These are phyloP conservation scores for Candida peoriensis DNA, from an alignment of 805 yeast genomes.

Conservation along the genomic window DNA sequence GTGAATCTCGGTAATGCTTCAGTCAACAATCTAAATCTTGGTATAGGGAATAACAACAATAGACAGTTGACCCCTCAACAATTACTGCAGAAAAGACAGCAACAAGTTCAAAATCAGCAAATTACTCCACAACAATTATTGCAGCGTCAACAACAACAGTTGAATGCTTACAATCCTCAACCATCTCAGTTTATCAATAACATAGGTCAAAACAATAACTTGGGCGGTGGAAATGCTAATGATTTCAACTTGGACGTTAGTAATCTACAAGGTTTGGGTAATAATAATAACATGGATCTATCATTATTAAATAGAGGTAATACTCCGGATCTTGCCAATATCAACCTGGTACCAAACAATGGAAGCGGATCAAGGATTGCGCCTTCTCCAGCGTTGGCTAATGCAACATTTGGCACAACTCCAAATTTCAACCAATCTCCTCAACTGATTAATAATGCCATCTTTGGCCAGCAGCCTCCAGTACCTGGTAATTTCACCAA, in stretches of 20 bases:
- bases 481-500: slow-evolving; percentile 5
- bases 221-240: neutral
- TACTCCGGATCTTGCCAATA: neutral
- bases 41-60: neutral
- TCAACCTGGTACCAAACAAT: neutral
- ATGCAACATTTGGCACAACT: slow-evolving; percentile 4
- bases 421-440: slow-evolving; percentile 10
- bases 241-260: neutral
- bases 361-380: slow-evolving; percentile 1
- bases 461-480: slow-evolving; percentile 4
- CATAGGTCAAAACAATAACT: neutral
- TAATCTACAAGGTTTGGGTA: too few species aligned
- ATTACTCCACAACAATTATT: slow-evolving; percentile 23
- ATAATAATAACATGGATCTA: too few species aligned
- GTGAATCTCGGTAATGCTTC: neutral
- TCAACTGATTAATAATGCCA: slow-evolving; percentile 6
- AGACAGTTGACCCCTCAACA: slow-evolving; percentile 21
- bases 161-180: neutral
- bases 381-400: slow-evolving; percentile 9
- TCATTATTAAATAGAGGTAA: too few species aligned
- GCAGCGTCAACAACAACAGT: slow-evolving; percentile 25
- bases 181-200: slow-evolving; percentile 1
- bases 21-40: neutral
- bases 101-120: slow-evolving; percentile 15
- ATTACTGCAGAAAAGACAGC: slow-evolving; percentile 25